Percentiles rank a stretch among this genome's conserved stretches.
Conservation (phyloP, 495 filamentous ascomycete genomes). For the Penicilliopsis zonata region DNA sequence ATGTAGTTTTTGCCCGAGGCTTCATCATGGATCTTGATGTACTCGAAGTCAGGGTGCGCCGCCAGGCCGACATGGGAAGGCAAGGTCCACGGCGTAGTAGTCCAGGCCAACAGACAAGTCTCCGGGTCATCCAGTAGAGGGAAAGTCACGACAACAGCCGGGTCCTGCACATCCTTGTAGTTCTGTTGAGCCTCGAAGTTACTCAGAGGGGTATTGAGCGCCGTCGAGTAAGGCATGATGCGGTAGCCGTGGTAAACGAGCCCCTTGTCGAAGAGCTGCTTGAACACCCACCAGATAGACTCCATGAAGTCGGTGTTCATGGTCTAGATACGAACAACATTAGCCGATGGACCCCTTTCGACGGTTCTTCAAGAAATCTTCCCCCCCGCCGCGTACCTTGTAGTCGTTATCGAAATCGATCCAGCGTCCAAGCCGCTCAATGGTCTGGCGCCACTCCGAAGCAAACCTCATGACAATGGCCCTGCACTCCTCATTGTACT, state of each 20-base stretch:
- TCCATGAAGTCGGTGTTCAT: constrained; percentile 97
- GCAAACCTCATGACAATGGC: constrained; percentile 93
- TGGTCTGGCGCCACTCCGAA: constrained; percentile 78
- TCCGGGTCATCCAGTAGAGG: constrained; percentile 65
- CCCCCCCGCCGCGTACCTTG: constrained; percentile 54
- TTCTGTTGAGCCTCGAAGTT: constrained; percentile 94
- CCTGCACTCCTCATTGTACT: constrained; percentile 88
- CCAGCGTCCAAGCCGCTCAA: constrained; percentile 89
- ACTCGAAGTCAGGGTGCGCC: constrained; percentile 83
- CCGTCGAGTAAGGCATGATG: constrained; percentile 94
- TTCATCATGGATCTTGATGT: constrained; percentile 82
- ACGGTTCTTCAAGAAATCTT: too few relatives aligned
- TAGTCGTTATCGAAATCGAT: constrained; percentile 98
- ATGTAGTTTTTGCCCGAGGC: constrained; percentile 75
- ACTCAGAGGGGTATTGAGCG: constrained; percentile 76
- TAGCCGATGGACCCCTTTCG: too few relatives aligned
- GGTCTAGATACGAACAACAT: constrained; percentile 51
- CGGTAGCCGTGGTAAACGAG: constrained; percentile 78
- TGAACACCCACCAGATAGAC: constrained; percentile 94
- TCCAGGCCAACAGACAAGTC: constrained; percentile 77
- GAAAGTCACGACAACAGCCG: constrained; percentile 83
- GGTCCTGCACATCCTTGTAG: constrained; percentile 87
- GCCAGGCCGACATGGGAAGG: constrained; percentile 76
- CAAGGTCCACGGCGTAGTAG: constrained; percentile 93
- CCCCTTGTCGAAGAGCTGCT: constrained; percentile 79